These are phyloP conservation scores for Viola pubescens DNA, from an alignment of 441 rosid genomes.

Conservation along the genomic window DNA sequence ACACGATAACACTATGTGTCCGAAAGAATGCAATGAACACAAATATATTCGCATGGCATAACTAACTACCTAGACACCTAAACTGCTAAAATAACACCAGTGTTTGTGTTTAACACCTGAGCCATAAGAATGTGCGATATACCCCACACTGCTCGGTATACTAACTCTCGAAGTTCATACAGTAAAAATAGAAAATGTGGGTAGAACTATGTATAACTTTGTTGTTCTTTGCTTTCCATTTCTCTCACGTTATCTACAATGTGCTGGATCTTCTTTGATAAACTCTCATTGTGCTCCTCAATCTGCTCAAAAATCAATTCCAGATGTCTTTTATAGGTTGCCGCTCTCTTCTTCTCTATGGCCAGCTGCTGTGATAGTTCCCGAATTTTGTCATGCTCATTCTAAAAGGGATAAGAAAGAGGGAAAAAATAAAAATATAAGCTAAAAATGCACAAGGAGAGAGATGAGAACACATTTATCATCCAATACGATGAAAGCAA, in stretches of 20 bases:
- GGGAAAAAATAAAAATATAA: conserved; percentile 2
- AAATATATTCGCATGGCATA: no score
- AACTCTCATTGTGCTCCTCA: conserved; percentile 71
- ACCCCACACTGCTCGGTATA: conserved; percentile 18
- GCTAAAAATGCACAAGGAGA: background rate
- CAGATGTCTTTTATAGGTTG: conserved; percentile 80
- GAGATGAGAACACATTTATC: no score
- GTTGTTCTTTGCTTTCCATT: conserved; percentile 54
- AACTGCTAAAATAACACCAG: no score
- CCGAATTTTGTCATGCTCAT: conserved; percentile 78
- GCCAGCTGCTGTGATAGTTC: conserved; percentile 89
- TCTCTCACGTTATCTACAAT: conserved; percentile 68
- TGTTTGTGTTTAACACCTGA: conserved; percentile 16
- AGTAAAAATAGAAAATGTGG: conserved; percentile 6
- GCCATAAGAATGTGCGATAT: conserved; percentile 10
- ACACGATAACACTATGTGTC: no score
- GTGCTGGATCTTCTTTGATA: conserved; percentile 76
- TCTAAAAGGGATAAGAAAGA: conserved; percentile 31
- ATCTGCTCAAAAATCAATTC: conserved; percentile 85
- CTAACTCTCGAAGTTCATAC: conserved; percentile 16
- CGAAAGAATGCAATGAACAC: no score
- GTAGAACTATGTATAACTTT: conserved; percentile 38
- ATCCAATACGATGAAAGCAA: no score
- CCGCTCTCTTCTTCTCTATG: conserved; percentile 77
- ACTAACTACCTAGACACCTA: no score